Evolutionary conservation across 1,284 basidiomycete genomes (phyloP).

Genomic region (Marasmius oreades): DNA sequence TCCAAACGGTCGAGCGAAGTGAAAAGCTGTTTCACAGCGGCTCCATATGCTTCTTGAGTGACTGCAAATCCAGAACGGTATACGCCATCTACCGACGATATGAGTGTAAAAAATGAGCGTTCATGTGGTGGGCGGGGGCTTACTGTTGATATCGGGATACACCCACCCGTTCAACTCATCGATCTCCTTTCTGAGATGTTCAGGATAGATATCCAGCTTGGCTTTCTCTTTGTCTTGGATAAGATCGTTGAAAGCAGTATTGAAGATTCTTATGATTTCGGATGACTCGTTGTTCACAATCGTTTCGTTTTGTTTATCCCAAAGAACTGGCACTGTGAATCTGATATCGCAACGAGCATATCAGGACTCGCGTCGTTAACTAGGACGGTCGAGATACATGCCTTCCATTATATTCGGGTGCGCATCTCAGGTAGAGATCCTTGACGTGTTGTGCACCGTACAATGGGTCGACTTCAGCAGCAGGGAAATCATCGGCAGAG

Average conservation of each 20-base stretch:
- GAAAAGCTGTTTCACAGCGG: conserved; percentile 71
- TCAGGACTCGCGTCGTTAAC: background rate
- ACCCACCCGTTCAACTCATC: conserved; percentile 78
- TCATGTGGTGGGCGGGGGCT: conserved; percentile 21
- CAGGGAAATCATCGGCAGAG: conserved; percentile 64
- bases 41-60: conserved; percentile 79
- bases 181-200: background rate
- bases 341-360: conserved; percentile 29
- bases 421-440: conserved; percentile 81
- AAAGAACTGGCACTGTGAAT: conserved; percentile 91
- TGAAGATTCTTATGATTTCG: conserved; percentile 93
- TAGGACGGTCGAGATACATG: conserved; percentile 18
- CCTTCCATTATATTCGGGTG: conserved; percentile 70
- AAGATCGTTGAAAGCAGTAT: conserved; percentile 70
- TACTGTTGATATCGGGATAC: conserved; percentile 80
- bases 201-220: background rate
- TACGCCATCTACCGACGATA: conserved; percentile 58
- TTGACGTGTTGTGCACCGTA: conserved; percentile 71
- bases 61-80: conserved; percentile 92
- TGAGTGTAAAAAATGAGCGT: background rate
- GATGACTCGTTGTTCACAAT: conserved; percentile 96
- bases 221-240: background rate
- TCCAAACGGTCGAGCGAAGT: conserved; percentile 81
- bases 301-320: conserved; percentile 88
- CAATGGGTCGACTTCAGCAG: conserved; percentile 69